phyloP scores from a whole-genome alignment of 2,329 filamentous ascomycete genomes.

The Ramichloridium luteum region DNA sequence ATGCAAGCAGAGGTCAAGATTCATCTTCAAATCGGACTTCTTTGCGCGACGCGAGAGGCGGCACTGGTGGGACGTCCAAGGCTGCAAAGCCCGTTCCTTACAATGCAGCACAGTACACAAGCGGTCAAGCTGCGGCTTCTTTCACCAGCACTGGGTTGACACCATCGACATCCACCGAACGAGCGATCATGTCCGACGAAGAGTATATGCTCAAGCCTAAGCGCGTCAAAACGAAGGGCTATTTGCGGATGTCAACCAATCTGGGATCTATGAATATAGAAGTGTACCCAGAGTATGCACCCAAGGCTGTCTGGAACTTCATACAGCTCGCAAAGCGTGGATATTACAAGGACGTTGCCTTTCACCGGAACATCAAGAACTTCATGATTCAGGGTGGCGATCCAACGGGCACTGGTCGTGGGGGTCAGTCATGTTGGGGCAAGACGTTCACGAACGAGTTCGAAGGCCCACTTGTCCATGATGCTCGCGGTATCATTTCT shows the following conservation, averaged over 20 bases:
- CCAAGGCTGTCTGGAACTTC: conserved; percentile 95
- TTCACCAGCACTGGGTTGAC: conserved; percentile 93
- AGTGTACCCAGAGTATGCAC: conserved; percentile 79
- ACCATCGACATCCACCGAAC: conserved; percentile 76
- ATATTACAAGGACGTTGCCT: conserved; percentile 73
- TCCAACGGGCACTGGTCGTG: conserved; percentile 79
- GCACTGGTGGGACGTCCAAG: conserved; percentile 21
- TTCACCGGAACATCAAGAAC: conserved; percentile 86
- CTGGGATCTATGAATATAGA: conserved; percentile 78
- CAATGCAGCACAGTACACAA: conserved; percentile 84
- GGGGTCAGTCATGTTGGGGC: conserved; percentile 80
- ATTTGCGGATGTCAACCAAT: conserved; percentile 78
- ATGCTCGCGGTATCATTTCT: conserved; percentile 63
- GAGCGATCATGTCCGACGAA: conserved; percentile 79
- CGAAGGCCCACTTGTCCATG: conserved; percentile 77
- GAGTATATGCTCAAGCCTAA: conserved; percentile 93
- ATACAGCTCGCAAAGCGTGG: conserved; percentile 75
- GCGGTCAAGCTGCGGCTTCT: conserved; percentile 78
- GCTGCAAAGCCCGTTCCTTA: conserved; percentile 43
- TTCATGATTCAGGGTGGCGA: conserved; percentile 99
- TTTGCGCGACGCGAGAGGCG: conserved; percentile 47
- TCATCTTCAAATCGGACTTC: conserved; percentile 25
- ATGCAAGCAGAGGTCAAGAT: conserved; percentile 12
- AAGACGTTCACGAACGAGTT: conserved; percentile 92
- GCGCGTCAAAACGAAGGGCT: conserved; percentile 79